These are phyloP conservation scores for Dactylellina cionopaga DNA, from an alignment of 2,329 filamentous ascomycete genomes.

Conservation along the genomic window DNA sequence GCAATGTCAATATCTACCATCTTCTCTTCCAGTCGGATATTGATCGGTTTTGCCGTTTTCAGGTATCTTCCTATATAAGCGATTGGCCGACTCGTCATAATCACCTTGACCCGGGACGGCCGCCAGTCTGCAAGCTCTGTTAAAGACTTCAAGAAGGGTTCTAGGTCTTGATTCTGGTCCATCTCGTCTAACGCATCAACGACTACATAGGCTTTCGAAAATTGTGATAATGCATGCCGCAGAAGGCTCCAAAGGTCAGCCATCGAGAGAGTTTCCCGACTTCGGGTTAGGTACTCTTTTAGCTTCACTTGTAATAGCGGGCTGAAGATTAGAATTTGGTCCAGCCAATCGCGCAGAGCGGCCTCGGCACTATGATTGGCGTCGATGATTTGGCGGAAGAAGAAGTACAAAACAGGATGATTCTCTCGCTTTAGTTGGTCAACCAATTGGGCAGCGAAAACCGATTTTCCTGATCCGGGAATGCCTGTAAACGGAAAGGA, in stretches of 20 bases:
- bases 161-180: slow-evolving; percentile 13
- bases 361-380: slow-evolving; percentile 59
- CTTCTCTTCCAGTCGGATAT: slow-evolving; percentile 53
- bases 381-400: slow-evolving; percentile 61
- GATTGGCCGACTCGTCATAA: slow-evolving; percentile 55
- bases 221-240: slow-evolving; percentile 4
- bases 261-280: not conserved
- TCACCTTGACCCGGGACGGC: slow-evolving; percentile 41
- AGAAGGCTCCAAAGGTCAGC: slow-evolving; percentile 10
- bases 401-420: slow-evolving; percentile 60
- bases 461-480: slow-evolving; percentile 61
- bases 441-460: slow-evolving; percentile 58
- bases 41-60: slow-evolving; percentile 47
- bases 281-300: slow-evolving; percentile 29
- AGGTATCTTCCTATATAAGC: slow-evolving; percentile 53
- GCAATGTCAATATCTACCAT: slow-evolving; percentile 53
- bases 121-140: slow-evolving; percentile 18
- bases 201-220: slow-evolving; percentile 12
- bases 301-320: slow-evolving; percentile 57
- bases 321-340: slow-evolving; percentile 58
- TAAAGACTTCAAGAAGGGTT: slow-evolving; percentile 13
- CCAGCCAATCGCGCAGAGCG: slow-evolving; percentile 60
- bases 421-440: slow-evolving; percentile 49
- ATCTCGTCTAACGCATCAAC: slow-evolving; percentile 25
- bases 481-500: slow-evolving; percentile 59